Percentiles rank a stretch among this genome's conserved stretches.
These are phyloP conservation scores for Ophiostoma angusticollis DNA, from an alignment of 2,329 filamentous ascomycete species.

Conservation along the genomic window DNA sequence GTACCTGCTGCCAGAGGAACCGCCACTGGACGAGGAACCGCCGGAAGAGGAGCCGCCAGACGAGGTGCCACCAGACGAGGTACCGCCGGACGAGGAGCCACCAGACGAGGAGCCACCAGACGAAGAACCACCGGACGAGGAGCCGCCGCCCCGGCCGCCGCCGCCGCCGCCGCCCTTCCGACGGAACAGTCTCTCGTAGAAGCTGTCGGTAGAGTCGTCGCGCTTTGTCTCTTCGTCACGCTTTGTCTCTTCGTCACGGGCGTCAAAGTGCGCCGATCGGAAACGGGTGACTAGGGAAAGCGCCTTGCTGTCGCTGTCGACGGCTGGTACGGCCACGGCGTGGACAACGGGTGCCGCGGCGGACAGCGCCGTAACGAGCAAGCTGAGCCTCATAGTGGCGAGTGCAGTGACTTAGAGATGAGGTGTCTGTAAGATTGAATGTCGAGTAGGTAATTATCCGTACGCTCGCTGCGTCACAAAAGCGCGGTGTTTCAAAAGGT, in stretches of 20 bases:
- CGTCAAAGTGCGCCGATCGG: neutral
- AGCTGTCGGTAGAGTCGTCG: slow-evolving; percentile 8
- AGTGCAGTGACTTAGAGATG: too few species aligned
- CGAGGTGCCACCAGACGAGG: neutral
- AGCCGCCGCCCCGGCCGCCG: slow-evolving; percentile 7
- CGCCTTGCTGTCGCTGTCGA: neutral
- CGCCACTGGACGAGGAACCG: neutral
- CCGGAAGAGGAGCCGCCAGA: slow-evolving; percentile 13
- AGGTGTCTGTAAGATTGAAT: too few species aligned
- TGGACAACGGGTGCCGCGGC: slow-evolving; percentile 11
- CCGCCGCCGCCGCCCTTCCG: slow-evolving; percentile 46
- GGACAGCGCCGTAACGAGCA: slow-evolving; percentile 6
- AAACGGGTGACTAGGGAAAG: too few species aligned
- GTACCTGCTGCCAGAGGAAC: slow-evolving; percentile 4
- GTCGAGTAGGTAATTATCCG: too few species aligned
- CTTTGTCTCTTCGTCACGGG: slow-evolving; percentile 9
- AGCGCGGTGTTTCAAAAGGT: too few species aligned
- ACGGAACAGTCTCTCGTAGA: slow-evolving; percentile 33
- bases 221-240: slow-evolving; percentile 9
- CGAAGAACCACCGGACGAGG: neutral
- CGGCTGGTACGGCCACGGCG: slow-evolving; percentile 15
- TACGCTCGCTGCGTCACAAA: too few species aligned
- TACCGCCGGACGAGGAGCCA: slow-evolving; percentile 15
- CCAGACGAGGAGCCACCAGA: too few species aligned
- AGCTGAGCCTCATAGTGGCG: slow-evolving; percentile 11